phyloP scores from a whole-genome alignment of 225 moss, liverwort and hornwort species.

The Rhytidiadelphus loreus region DNA sequence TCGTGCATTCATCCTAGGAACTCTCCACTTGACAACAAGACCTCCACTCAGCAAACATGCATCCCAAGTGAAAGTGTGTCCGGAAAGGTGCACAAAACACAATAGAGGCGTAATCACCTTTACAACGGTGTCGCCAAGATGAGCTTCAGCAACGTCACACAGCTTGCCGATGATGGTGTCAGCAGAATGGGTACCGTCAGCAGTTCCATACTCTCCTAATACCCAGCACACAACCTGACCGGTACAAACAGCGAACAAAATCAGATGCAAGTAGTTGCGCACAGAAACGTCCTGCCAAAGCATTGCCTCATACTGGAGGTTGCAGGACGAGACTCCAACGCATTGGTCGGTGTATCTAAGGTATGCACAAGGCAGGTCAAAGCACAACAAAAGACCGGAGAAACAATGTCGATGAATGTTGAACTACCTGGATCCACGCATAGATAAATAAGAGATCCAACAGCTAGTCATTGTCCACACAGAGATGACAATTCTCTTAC shows the following conservation, averaged over 20 bases:
- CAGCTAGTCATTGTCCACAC: neutral
- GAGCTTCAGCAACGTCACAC: slow-evolving; percentile 87
- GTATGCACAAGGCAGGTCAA: neutral
- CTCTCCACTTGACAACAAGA: neutral
- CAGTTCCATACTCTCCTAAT: slow-evolving; percentile 87
- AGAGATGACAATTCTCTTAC: neutral
- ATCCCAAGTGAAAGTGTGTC: neutral
- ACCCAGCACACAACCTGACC: slow-evolving; percentile 95
- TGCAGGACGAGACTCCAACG: neutral
- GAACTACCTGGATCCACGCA: neutral
- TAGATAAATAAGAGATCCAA: neutral
- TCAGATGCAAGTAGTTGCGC: neutral
- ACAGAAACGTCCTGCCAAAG: neutral
- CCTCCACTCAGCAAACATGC: neutral
- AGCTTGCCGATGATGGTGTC: slow-evolving; percentile 83
- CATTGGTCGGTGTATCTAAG: neutral
- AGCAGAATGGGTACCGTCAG: slow-evolving; percentile 68
- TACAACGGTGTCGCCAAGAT: slow-evolving; percentile 71
- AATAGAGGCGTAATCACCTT: slow-evolving; percentile 30
- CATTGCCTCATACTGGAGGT: neutral
- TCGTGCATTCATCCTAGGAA: neutral
- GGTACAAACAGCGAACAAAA: neutral
- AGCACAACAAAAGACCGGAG: neutral
- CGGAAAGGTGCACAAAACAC: neutral
- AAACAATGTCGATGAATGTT: neutral